Conservation (phyloP, 2,329 filamentous ascomycete genomes). For the Alternaria solani region DNA sequence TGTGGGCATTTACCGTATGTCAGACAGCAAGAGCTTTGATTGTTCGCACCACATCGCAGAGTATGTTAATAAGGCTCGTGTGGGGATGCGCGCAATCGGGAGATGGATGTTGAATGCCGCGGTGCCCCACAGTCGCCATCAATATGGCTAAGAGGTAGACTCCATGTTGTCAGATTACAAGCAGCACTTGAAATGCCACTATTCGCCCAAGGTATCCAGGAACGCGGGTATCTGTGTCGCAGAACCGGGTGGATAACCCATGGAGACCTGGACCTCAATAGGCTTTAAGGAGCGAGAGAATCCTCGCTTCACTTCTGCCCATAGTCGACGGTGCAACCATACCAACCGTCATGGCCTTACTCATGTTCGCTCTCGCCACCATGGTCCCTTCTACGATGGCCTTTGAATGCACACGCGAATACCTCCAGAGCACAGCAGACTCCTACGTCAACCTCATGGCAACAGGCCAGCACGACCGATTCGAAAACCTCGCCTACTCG, state of each 20-base stretch:
- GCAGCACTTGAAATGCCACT: background rate
- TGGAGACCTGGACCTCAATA: background rate
- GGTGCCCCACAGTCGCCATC: conserved; percentile 20
- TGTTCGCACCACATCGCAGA: background rate
- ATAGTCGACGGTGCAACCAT: background rate
- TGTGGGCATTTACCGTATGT: conserved; percentile 20
- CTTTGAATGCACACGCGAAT: conserved; percentile 19
- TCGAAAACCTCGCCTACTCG: conserved; percentile 25
- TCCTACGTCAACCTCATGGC: conserved; percentile 22
- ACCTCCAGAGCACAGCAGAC: conserved; percentile 11
- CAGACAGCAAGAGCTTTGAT: conserved; percentile 20
- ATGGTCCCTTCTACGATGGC: background rate
- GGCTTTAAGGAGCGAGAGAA: background rate
- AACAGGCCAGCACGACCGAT: conserved; percentile 25
- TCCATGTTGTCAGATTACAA: conserved; percentile 4
- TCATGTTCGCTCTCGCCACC: background rate
- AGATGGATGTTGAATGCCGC: conserved; percentile 14
- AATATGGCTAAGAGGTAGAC: conserved; percentile 9
- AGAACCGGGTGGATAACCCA: background rate
- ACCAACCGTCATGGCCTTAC: conserved; percentile 1
- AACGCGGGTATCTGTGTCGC: background rate
- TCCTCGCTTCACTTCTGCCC: background rate
- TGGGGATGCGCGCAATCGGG: conserved; percentile 9
- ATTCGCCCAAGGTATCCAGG: conserved; percentile 7
- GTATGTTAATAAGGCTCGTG: background rate